phyloP scores from a whole-genome alignment of 768 basidiomycete genomes.

The Amylocystis lapponica region DNA sequence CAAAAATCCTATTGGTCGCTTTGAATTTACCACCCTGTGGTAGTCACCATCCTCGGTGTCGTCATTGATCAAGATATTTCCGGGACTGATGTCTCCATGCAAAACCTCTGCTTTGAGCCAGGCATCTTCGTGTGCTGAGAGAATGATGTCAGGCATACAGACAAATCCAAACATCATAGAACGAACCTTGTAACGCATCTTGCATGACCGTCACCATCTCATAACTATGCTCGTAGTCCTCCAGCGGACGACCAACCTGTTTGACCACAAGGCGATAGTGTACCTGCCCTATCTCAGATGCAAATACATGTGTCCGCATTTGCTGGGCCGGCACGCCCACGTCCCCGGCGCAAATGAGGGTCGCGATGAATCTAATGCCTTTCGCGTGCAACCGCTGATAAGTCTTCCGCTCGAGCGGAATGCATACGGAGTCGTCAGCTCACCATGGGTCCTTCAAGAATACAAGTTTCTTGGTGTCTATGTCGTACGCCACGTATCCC shows the following conservation, averaged over 20 bases:
- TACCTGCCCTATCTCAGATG: background rate
- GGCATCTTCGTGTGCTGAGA: conserved; percentile 5
- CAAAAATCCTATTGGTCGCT: background rate
- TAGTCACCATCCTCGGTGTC: background rate
- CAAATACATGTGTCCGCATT: background rate
- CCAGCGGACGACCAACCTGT: conserved; percentile 2
- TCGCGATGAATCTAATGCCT: background rate
- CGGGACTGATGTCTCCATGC: conserved; percentile 6
- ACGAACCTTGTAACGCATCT: background rate
- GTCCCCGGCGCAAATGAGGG: conserved; percentile 6
- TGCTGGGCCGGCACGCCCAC: background rate
- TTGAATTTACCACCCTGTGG: no score
- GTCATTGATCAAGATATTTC: conserved; percentile 3
- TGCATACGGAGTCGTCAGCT: background rate
- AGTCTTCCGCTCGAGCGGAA: conserved; percentile 4
- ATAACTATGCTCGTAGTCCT: background rate
- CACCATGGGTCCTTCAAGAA: conserved; percentile 14
- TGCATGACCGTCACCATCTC: background rate
- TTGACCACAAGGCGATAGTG: conserved; percentile 8
- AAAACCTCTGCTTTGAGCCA: background rate
- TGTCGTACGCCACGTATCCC: conserved; percentile 10
- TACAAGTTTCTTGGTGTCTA: conserved; percentile 1
- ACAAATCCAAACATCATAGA: background rate
- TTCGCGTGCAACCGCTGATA: background rate
- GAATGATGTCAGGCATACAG: background rate